Conservation (phyloP, 1,284 basidiomycete species). For the Moniliophthora roreri region DNA sequence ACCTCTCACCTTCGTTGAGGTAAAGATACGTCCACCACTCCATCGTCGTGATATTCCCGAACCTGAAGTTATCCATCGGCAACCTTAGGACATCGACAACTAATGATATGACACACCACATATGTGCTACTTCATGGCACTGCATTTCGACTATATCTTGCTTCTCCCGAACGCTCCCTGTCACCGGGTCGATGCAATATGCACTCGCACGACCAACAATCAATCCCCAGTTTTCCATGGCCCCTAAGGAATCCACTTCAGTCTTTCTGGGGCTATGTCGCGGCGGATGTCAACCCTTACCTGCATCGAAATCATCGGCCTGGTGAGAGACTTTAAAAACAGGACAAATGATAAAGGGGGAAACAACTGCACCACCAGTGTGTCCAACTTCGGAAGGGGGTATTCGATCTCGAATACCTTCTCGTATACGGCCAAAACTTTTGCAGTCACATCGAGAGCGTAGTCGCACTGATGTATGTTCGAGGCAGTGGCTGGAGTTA, state of each 20-base stretch:
- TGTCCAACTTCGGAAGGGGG: slow-evolving; percentile 94
- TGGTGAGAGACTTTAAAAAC: slow-evolving; percentile 6
- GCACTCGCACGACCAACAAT: slow-evolving; percentile 89
- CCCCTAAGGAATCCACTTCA: slow-evolving; percentile 69
- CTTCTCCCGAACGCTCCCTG: slow-evolving; percentile 74
- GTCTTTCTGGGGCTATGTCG: too few species aligned
- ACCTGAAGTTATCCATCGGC: slow-evolving; percentile 43
- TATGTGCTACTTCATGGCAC: slow-evolving; percentile 83
- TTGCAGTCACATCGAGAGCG: slow-evolving; percentile 87
- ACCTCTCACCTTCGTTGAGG: slow-evolving; percentile 70
- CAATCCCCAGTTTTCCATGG: slow-evolving; percentile 97
- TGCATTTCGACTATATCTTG: slow-evolving; percentile 80
- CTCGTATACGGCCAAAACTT: slow-evolving; percentile 92
- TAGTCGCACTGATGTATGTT: slow-evolving; percentile 80
- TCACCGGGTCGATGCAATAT: slow-evolving; percentile 82
- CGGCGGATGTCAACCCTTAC: too few species aligned
- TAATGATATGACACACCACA: slow-evolving; percentile 62
- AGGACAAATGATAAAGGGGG: not conserved
- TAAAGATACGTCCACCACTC: slow-evolving; percentile 93
- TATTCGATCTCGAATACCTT: slow-evolving; percentile 89
- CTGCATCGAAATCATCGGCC: not conserved
- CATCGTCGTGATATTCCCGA: slow-evolving; percentile 92
- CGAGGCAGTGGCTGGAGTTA: slow-evolving; percentile 69
- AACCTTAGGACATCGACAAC: not conserved
- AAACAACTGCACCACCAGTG: slow-evolving; percentile 60